Percentiles rank a stretch among this genome's conserved stretches.
Evolutionary conservation across 1,284 basidiomycete genomes (phyloP).

Genomic region (Malassezia pachydermatis): DNA sequence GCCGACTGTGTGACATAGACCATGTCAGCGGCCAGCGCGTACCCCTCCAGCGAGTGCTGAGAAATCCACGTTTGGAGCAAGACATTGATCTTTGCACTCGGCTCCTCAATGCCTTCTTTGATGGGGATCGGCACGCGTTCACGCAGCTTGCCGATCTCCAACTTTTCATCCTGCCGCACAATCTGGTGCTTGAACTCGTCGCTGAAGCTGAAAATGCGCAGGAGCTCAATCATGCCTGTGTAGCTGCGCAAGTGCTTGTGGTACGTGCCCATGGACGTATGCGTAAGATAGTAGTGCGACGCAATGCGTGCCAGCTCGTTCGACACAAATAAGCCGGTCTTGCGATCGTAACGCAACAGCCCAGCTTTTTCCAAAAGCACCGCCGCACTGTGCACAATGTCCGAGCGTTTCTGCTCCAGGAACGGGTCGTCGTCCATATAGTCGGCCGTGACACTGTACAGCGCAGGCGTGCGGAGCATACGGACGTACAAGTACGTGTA

Average conservation of each 20-base stretch:
- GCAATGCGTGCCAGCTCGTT: conserved; percentile 72
- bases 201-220: conserved; percentile 88
- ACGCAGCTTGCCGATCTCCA: conserved; percentile 76
- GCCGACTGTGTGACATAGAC: conserved; percentile 61
- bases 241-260: conserved; percentile 84
- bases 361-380: conserved; percentile 87
- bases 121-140: conserved; percentile 95
- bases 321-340: conserved; percentile 66
- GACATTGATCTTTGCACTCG: conserved; percentile 93
- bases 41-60: conserved; percentile 85
- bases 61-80: conserved; percentile 91
- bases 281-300: conserved; percentile 91
- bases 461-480: conserved; percentile 77
- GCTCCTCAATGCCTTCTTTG: conserved; percentile 92
- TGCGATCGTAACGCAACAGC: conserved; percentile 83
- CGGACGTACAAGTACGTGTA: conserved; percentile 64
- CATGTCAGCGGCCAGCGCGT: conserved; percentile 96
- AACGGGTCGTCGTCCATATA: conserved; percentile 76
- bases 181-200: conserved; percentile 90
- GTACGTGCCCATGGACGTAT: conserved; percentile 91
- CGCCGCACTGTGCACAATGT: conserved; percentile 88
- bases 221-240: conserved; percentile 80
- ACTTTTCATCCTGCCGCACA: conserved; percentile 54
- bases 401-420: conserved; percentile 82
- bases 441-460: conserved; percentile 82